phyloP scores from a whole-genome alignment of 148 eudicot genomes.

The Mesembryanthemum crystallinum region DNA sequence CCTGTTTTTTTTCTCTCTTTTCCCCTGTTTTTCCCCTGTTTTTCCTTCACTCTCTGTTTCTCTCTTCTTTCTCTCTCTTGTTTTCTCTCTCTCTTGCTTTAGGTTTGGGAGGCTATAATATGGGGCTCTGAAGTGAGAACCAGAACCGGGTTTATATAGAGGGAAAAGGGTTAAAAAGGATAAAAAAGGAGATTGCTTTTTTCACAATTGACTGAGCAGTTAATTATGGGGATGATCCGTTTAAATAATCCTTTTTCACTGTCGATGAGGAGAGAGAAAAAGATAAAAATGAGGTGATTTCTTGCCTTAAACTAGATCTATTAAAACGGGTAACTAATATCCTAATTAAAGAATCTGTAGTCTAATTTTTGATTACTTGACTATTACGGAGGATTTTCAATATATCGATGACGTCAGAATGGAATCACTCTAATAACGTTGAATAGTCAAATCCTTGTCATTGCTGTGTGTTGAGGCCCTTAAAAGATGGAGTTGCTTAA shows the following conservation, averaged over 20 bases:
- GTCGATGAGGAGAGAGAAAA: neutral
- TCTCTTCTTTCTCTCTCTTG: neutral
- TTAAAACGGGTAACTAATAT: constrained; percentile 1
- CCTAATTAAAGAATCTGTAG: constrained; percentile 24
- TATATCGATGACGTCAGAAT: constrained; percentile 12
- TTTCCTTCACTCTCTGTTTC: neutral
- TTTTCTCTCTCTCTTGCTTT: neutral
- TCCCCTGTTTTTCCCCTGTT: constrained; percentile 1
- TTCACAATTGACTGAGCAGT: neutral
- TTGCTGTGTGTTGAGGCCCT: neutral
- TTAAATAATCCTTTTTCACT: neutral
- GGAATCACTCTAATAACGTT: neutral
- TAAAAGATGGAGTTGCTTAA: neutral
- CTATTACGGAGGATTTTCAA: constrained; percentile 2
- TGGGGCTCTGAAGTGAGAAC: constrained; percentile 15
- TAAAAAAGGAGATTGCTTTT: too few relatives aligned
- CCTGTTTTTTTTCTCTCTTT: constrained; percentile 8
- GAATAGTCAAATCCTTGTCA: constrained; percentile 12
- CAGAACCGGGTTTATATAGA: constrained; percentile 15
- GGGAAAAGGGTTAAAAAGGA: neutral
- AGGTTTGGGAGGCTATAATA: constrained; percentile 11
- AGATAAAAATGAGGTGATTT: neutral
- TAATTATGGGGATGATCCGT: too few relatives aligned
- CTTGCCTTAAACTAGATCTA: too few relatives aligned
- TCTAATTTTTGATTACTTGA: neutral